Percentiles rank a stretch among this genome's conserved stretches.
These are phyloP conservation scores for Fusarium sulawesiense DNA, from an alignment of 2,329 filamentous ascomycete genomes.

Conservation along the genomic window DNA sequence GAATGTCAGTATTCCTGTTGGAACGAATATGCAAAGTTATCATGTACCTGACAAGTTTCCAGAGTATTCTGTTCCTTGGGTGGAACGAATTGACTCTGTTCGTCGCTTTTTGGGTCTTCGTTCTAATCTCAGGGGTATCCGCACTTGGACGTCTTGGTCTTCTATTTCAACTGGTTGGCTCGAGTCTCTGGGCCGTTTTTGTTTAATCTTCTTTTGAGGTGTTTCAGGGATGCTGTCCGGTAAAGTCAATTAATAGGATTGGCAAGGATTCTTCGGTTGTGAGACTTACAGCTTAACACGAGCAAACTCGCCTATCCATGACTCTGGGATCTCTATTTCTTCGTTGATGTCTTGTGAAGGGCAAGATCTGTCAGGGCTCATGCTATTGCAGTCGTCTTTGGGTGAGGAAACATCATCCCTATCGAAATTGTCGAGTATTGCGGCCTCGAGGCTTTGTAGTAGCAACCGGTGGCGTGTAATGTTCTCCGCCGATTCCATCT, in stretches of 20 bases:
- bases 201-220: background rate
- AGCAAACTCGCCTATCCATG: slow-evolving; percentile 30
- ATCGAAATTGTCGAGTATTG: background rate
- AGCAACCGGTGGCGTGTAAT: background rate
- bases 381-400: fast-evolving
- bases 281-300: slow-evolving; percentile 29
- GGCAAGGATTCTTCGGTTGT: fast-evolving
- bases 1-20: background rate
- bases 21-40: background rate
- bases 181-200: background rate
- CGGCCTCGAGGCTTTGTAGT: background rate
- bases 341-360: background rate
- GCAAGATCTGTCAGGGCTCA: background rate
- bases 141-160: background rate
- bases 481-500: background rate
- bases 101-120: slow-evolving; percentile 24
- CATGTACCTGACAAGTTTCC: slow-evolving; percentile 1
- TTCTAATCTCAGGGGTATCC: background rate
- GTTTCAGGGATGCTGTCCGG: slow-evolving; percentile 37
- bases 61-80: background rate
- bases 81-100: slow-evolving; percentile 34
- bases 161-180: background rate
- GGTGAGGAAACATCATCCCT: background rate
- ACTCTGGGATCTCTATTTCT: background rate
- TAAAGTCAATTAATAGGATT: background rate